These are phyloP conservation scores for Mollisiaceae sp. DNA, from an alignment of 2,329 filamentous ascomycete species.

Conservation along the genomic window DNA sequence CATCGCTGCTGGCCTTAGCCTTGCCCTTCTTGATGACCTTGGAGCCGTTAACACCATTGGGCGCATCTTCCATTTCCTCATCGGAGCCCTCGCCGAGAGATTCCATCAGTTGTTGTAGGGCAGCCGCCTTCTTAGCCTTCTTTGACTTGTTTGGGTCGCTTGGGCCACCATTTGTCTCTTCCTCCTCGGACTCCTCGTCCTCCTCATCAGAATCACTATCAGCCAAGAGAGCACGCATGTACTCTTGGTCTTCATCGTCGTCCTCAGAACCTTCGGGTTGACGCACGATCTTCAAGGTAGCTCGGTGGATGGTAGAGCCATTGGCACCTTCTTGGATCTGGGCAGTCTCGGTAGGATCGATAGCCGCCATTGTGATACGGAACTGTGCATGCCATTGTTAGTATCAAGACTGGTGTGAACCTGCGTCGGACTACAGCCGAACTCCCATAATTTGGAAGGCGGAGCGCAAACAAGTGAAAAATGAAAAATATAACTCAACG, in stretches of 20 bases:
- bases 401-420: slow-evolving; percentile 14
- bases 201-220: slow-evolving; percentile 57
- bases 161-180: slow-evolving; percentile 86
- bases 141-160: slow-evolving; percentile 90
- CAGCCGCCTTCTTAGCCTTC: slow-evolving; percentile 80
- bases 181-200: slow-evolving; percentile 59
- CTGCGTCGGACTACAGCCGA: neutral
- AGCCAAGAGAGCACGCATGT: slow-evolving; percentile 60
- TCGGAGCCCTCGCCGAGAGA: slow-evolving; percentile 63
- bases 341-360: slow-evolving; percentile 83
- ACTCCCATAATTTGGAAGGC: neutral
- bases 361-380: slow-evolving; percentile 97
- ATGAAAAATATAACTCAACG: slow-evolving; percentile 50
- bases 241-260: slow-evolving; percentile 71
- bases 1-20: slow-evolving; percentile 63
- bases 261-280: slow-evolving; percentile 66
- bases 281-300: slow-evolving; percentile 91
- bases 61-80: slow-evolving; percentile 77
- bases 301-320: slow-evolving; percentile 68
- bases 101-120: slow-evolving; percentile 77
- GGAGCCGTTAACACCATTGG: slow-evolving; percentile 62
- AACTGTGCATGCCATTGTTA: slow-evolving; percentile 61
- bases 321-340: slow-evolving; percentile 68
- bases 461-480: neutral
- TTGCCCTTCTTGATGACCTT: slow-evolving; percentile 73